Base-by-base conservation (phyloP, 129 eudicot genomes). In the Lactuca sativa region DNA sequence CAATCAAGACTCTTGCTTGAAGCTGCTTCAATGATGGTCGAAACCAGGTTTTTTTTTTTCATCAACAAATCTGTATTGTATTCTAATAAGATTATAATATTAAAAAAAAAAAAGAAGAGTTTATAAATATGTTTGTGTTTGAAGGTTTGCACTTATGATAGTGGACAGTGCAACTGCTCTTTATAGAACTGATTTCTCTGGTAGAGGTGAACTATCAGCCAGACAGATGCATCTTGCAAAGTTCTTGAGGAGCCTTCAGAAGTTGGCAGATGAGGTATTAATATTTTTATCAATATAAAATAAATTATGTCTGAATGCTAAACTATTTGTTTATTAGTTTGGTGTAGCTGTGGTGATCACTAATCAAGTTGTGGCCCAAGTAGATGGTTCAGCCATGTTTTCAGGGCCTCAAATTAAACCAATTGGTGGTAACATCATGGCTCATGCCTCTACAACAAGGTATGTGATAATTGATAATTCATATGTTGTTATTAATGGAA, bases 11-110 rank as follows among this genome's bases (percentile, higher is more conserved):
- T 93, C 63, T 81, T 93, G 75, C 90, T 93, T 53, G 98, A 93
- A 86, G 96, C 98, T 37, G 95, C 96, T 66, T 93, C 95, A 64
- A 93, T 93, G 98, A 93, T 93, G 96, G 96, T 93, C 56, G 96
- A 93, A 82, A 86, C 95, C 74, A 81, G 98, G 97, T 86, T 60
- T 67, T 54, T 30, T 30, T 66, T 59, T 0, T 25, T 33, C 41
- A 33, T 9, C 54, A 2, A 11, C 9, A 25, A 25, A 25, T 25
- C 30, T 25, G 30, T 25, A 1, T 25, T 25, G 30, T 25, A 25
- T 25, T 25, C 2, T 25, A 0, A 1, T 25, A 25, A 25, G 30
- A 25, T 47, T 47, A 36, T 36, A 47, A 47, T 12, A 47, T 43
- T 4, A 2, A 43, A 10, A 37, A 21, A 34, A 34, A 3, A 48